phyloP scores from a whole-genome alignment of 129 eudicot genomes.

The Chrysanthemum lavandulifolium region DNA sequence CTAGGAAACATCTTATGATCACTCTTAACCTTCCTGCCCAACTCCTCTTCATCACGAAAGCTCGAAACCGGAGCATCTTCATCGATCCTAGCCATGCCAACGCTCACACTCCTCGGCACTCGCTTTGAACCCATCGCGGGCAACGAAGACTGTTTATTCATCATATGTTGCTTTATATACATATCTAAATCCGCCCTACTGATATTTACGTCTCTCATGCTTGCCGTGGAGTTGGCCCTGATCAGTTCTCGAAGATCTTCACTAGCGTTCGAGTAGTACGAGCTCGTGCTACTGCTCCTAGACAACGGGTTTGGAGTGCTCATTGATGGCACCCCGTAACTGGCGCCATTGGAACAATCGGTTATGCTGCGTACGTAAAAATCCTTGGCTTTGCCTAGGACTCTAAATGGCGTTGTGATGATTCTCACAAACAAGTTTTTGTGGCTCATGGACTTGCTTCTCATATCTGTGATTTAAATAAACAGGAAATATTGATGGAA shows the following conservation, averaged over 20 bases:
- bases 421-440: constrained; percentile 33
- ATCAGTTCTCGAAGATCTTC: constrained; percentile 59
- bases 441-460: constrained; percentile 16
- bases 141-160: constrained; percentile 7
- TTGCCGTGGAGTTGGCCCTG: constrained; percentile 51
- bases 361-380: constrained; percentile 60
- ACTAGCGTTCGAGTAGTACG: constrained; percentile 29
- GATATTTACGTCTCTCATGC: background rate
- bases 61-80: background rate
- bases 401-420: constrained; percentile 44
- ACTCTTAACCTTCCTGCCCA: constrained; percentile 27
- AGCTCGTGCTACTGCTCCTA: constrained; percentile 42
- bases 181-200: constrained; percentile 30
- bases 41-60: constrained; percentile 2
- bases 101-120: constrained; percentile 25
- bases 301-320: constrained; percentile 29
- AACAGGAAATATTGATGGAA: background rate
- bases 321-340: constrained; percentile 25
- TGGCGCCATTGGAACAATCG: constrained; percentile 31
- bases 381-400: constrained; percentile 61
- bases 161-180: constrained; percentile 31
- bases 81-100: too few species aligned
- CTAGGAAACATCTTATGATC: constrained; percentile 41
- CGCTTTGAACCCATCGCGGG: constrained; percentile 19
- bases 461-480: constrained; percentile 21